These are phyloP conservation scores for Teunomyces panamensis DNA, from an alignment of 805 yeast genomes.

Conservation along the genomic window DNA sequence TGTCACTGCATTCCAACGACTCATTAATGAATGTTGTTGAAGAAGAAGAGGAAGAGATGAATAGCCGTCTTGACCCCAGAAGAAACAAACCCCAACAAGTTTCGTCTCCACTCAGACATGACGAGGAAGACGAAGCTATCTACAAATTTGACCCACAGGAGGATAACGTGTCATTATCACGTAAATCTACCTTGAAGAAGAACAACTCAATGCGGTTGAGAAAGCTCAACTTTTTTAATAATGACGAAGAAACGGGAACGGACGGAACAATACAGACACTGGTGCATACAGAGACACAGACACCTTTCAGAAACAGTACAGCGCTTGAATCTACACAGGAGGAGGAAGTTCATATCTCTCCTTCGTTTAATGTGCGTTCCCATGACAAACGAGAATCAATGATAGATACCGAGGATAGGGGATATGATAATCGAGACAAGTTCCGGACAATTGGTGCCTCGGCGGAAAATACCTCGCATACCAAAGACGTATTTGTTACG, in stretches of 20 bases:
- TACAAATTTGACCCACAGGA: slow-evolving; percentile 31
- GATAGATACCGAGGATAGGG: slow-evolving; percentile 10
- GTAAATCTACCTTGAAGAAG: slow-evolving; percentile 37
- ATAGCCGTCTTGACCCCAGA: slow-evolving; percentile 3
- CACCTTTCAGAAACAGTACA: neutral
- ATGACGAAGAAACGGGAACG: slow-evolving; percentile 8
- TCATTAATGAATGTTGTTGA: slow-evolving; percentile 33
- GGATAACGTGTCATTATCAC: slow-evolving; percentile 26
- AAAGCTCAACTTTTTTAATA: slow-evolving; percentile 36
- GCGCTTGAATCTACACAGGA: neutral
- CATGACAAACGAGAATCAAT: slow-evolving; percentile 13
- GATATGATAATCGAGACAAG: slow-evolving; percentile 12
- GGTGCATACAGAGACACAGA: neutral
- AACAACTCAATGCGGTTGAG: slow-evolving; percentile 41
- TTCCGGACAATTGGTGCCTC: slow-evolving; percentile 16
- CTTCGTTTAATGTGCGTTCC: slow-evolving; percentile 16
- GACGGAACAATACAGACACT: slow-evolving; percentile 3
- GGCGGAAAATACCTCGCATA: slow-evolving; percentile 11
- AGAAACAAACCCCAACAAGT: neutral
- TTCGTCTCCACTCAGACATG: slow-evolving; percentile 5
- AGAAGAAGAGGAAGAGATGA: slow-evolving; percentile 30
- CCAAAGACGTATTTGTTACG: slow-evolving; percentile 23
- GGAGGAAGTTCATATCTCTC: slow-evolving; percentile 9
- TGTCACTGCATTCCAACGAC: slow-evolving; percentile 22
- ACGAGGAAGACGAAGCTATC: slow-evolving; percentile 22